phyloP scores from a whole-genome alignment of 768 basidiomycete species.

The Pseudohyphozyma bogoriensis region DNA sequence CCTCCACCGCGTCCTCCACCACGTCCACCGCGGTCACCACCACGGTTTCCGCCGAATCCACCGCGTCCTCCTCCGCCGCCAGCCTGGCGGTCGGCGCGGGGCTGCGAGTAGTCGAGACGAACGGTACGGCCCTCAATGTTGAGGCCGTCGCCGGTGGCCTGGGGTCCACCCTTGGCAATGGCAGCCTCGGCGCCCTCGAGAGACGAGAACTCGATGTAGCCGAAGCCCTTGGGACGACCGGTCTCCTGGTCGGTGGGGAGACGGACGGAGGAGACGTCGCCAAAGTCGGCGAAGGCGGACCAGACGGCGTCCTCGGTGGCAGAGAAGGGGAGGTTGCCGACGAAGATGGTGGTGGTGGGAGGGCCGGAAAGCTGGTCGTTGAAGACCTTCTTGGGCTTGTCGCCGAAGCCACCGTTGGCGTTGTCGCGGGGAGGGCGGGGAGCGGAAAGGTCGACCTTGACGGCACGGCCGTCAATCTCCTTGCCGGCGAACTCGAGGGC shows the following conservation, averaged over 20 bases:
- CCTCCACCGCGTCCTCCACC: slow-evolving; percentile 29
- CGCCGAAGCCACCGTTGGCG: slow-evolving; percentile 3
- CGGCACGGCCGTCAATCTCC: slow-evolving; percentile 82
- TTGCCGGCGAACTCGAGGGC: slow-evolving; percentile 69
- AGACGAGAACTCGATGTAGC: slow-evolving; percentile 86
- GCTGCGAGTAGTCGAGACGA: slow-evolving; percentile 78
- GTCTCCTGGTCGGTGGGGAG: slow-evolving; percentile 87
- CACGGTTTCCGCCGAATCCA: slow-evolving; percentile 29
- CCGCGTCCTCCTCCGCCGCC: slow-evolving; percentile 43
- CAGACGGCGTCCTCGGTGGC: slow-evolving; percentile 75
- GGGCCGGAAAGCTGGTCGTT: slow-evolving; percentile 52
- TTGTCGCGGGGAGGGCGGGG: slow-evolving; percentile 40
- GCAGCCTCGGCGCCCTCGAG: slow-evolving; percentile 72
- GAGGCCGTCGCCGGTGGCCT: slow-evolving; percentile 45
- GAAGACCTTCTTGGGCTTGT: slow-evolving; percentile 45
- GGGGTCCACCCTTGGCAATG: slow-evolving; percentile 41
- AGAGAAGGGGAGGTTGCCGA: slow-evolving; percentile 80
- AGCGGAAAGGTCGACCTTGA: slow-evolving; percentile 75
- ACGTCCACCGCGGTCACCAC: slow-evolving; percentile 36
- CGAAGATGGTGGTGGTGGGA: slow-evolving; percentile 70
- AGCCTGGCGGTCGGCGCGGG: slow-evolving; percentile 52
- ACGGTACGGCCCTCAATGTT: slow-evolving; percentile 73
- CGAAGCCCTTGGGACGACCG: slow-evolving; percentile 87
- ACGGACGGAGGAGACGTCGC: slow-evolving; percentile 77
- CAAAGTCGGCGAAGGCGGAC: slow-evolving; percentile 84